Conservation (phyloP, 306 rosid genomes). For the Pachyrhizus erosus region DNA sequence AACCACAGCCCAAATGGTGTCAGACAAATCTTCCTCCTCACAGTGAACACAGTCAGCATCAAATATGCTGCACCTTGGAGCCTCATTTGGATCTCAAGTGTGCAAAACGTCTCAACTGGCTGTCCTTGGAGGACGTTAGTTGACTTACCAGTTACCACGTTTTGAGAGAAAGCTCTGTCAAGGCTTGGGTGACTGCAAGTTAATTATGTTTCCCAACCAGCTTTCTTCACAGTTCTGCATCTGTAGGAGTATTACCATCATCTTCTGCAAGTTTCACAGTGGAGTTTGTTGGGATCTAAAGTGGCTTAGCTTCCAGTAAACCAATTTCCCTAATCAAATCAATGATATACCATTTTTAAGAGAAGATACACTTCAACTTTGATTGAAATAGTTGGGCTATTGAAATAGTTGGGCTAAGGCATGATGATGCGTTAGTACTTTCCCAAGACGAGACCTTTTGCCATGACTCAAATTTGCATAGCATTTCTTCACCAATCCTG, state of each 20-base stretch:
- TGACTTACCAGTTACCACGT: not conserved
- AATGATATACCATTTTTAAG: not conserved
- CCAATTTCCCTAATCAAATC: not conserved
- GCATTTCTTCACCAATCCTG: not conserved
- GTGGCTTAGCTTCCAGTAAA: not conserved
- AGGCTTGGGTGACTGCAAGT: not conserved
- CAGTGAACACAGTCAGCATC: not conserved
- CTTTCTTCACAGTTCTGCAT: not conserved
- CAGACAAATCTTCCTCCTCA: not conserved
- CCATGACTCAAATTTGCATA: not conserved
- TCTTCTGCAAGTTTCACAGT: conserved; percentile 10
- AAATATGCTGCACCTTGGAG: not conserved
- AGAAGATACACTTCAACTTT: conserved; percentile 6
- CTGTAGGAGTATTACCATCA: not conserved
- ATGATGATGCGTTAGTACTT: not conserved
- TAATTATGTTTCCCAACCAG: not conserved
- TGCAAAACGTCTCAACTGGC: not conserved
- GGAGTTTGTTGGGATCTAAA: not conserved
- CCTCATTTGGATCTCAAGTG: conserved; percentile 13
- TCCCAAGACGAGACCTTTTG: not conserved
- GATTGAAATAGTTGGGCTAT: too few relatives aligned
- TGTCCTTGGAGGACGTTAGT: not conserved
- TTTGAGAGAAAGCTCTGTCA: not conserved
- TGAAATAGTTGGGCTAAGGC: not conserved
- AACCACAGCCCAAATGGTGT: not conserved